A percentile compares a stretch with the other conserved stretches of the same genome.
Conservation (phyloP, 2,329 filamentous ascomycete species). For the Plenodomus biglobosus region DNA sequence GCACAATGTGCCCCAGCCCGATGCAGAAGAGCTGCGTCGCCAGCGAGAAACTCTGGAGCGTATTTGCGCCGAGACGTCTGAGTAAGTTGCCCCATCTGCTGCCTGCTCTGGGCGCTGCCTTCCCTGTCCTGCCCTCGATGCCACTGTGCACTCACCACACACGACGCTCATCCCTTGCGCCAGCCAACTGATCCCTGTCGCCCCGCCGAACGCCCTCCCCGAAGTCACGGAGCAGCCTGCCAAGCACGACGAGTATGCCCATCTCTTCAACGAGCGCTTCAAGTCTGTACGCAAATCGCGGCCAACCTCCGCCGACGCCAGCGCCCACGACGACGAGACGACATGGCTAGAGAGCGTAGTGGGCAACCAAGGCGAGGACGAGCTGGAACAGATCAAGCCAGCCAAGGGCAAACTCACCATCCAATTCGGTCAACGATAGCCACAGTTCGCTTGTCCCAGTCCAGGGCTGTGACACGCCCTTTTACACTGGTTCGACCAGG, state of each 20-base stretch:
- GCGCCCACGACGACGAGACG: slow-evolving; percentile 37
- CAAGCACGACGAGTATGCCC: slow-evolving; percentile 43
- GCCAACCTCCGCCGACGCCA: slow-evolving; percentile 23
- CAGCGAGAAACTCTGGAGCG: slow-evolving; percentile 53
- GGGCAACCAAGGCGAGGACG: slow-evolving; percentile 24
- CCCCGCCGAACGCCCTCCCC: slow-evolving; percentile 47
- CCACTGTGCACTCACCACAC: background rate
- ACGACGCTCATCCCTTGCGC: slow-evolving; percentile 29
- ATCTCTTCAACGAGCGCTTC: slow-evolving; percentile 49
- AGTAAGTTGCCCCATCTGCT: slow-evolving; percentile 41
- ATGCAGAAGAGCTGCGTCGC: slow-evolving; percentile 53
- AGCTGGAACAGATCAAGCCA: slow-evolving; percentile 21
- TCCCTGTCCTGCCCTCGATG: slow-evolving; percentile 1
- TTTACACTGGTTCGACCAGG: slow-evolving; percentile 3
- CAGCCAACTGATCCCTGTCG: slow-evolving; percentile 55
- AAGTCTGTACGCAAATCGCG: slow-evolving; percentile 28
- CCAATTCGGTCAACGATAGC: slow-evolving; percentile 39
- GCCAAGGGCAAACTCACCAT: slow-evolving; percentile 40
- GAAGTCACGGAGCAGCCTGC: slow-evolving; percentile 38
- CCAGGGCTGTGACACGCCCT: slow-evolving; percentile 4
- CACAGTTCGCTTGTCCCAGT: slow-evolving; percentile 9
- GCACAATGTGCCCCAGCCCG: slow-evolving; percentile 46
- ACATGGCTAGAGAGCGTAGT: slow-evolving; percentile 39
- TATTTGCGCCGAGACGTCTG: slow-evolving; percentile 53
- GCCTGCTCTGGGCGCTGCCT: slow-evolving; percentile 1